These are phyloP conservation scores for Vitis labrusca DNA, from an alignment of 164 flowering plant species.

Conservation along the genomic window DNA sequence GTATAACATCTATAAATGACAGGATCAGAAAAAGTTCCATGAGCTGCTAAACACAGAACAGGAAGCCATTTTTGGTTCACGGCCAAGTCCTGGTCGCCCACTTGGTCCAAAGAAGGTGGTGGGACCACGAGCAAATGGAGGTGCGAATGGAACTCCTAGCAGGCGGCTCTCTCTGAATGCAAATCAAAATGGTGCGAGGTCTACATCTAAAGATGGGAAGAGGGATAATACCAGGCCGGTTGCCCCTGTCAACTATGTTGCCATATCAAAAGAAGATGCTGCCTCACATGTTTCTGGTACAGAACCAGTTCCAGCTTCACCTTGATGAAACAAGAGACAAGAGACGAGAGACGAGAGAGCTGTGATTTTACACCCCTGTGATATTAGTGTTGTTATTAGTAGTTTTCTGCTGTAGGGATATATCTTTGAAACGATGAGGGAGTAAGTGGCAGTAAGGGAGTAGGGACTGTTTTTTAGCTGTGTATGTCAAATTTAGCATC, in stretches of 20 bases:
- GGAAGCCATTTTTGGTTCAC: conserved; percentile 71
- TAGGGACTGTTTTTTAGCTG: conserved; percentile 6
- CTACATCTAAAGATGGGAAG: conserved; percentile 64
- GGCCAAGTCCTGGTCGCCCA: conserved; percentile 78
- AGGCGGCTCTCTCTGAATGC: conserved; percentile 74
- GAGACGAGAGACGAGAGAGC: conserved; percentile 1
- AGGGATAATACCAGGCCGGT: conserved; percentile 53
- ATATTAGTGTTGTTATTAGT: conserved; percentile 15
- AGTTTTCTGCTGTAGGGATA: conserved; percentile 15
- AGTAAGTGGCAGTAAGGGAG: conserved; percentile 7
- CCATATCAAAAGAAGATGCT: conserved; percentile 81
- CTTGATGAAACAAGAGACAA: conserved; percentile 30
- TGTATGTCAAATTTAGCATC: conserved; percentile 20
- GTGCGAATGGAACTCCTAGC: conserved; percentile 68
- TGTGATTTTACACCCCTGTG: conserved; percentile 19
- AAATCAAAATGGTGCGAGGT: conserved; percentile 60
- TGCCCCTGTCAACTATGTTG: conserved; percentile 78
- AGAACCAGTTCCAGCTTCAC: conserved; percentile 59
- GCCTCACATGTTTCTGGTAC: conserved; percentile 66
- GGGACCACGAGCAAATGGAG: conserved; percentile 80
- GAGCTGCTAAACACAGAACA: conserved; percentile 84
- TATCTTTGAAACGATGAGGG: conserved; percentile 3
- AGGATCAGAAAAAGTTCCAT: conserved; percentile 86
- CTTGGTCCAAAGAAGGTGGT: conserved; percentile 67
- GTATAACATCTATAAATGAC: conserved; percentile 8